phyloP scores from a whole-genome alignment of 164 flowering plant genomes.

The Houttuynia cordata region DNA sequence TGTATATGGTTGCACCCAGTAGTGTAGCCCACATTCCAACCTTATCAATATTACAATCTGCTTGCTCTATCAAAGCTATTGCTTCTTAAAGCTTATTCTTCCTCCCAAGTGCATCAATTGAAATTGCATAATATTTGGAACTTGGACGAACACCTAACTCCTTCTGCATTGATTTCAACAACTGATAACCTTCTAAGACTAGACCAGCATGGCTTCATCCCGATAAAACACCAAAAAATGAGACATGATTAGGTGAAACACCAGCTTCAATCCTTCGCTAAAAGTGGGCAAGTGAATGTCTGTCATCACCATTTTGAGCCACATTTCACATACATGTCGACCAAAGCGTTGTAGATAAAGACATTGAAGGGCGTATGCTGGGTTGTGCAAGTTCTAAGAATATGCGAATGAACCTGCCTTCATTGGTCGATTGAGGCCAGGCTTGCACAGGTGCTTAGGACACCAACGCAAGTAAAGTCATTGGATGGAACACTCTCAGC shows the following conservation, averaged over 20 bases:
- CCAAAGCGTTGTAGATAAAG: conserved; percentile 36
- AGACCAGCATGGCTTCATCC: conserved; percentile 60
- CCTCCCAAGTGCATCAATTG: conserved; percentile 52
- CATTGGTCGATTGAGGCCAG: conserved; percentile 26
- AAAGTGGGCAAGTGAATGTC: conserved; percentile 27
- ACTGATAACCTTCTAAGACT: conserved; percentile 25
- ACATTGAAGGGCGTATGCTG: conserved; percentile 20
- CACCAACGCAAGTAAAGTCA: conserved; percentile 38
- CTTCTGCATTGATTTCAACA: conserved; percentile 32
- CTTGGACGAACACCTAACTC: conserved; percentile 32
- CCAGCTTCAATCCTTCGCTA: conserved; percentile 27
- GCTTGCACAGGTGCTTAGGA: conserved; percentile 53
- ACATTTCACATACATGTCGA: conserved; percentile 60
- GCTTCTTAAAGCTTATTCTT: conserved; percentile 45
- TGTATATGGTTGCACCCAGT: conserved; percentile 39
- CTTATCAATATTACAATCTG: conserved; percentile 18
- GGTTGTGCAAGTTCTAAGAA: not conserved
- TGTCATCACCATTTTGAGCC: conserved; percentile 45
- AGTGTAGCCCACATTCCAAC: conserved; percentile 57
- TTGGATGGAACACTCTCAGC: conserved; percentile 26
- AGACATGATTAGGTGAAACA: conserved; percentile 40
- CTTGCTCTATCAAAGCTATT: conserved; percentile 28
- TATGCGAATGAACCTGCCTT: not conserved
- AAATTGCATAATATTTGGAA: conserved; percentile 42
- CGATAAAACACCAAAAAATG: conserved; percentile 53